Percentiles rank a stretch among this genome's conserved stretches.
Evolutionary conservation across 163 green algal species (phyloP).

Genomic region (Volvox carteri): DNA sequence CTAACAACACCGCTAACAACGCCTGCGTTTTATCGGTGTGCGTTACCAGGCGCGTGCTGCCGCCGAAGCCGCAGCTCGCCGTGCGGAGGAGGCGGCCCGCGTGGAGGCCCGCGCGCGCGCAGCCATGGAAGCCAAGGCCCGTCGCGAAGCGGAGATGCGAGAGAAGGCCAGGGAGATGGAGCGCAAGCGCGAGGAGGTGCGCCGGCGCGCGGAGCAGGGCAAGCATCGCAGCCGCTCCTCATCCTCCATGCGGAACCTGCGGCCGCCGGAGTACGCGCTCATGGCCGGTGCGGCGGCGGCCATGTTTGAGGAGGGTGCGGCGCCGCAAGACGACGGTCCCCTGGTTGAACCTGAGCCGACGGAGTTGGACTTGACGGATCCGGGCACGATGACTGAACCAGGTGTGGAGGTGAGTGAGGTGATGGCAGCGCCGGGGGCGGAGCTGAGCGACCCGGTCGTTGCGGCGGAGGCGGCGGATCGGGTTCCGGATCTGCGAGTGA

Average conservation of each 20-base stretch:
- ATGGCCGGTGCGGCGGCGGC: conserved; percentile 45
- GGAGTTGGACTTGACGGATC: neutral
- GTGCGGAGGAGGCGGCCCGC: conserved; percentile 34
- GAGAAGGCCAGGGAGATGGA: conserved; percentile 44
- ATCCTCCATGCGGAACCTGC: neutral
- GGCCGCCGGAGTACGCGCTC: neutral
- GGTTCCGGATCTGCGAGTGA: conserved; percentile 36
- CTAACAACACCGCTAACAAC: no score
- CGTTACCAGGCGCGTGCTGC: conserved; percentile 42
- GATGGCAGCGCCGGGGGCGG: neutral
- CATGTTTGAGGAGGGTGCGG: conserved; percentile 19
- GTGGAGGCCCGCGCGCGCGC: conserved; percentile 35
- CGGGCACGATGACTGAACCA: neutral
- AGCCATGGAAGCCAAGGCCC: conserved; percentile 27
- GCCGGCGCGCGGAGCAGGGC: conserved; percentile 7
- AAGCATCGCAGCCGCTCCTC: neutral
- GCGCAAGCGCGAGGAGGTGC: conserved; percentile 46
- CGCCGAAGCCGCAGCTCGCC: conserved; percentile 28
- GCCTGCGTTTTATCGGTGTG: no score
- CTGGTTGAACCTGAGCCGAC: conserved; percentile 26
- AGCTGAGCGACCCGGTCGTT: neutral
- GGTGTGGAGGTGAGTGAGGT: neutral
- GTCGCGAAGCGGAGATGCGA: conserved; percentile 34
- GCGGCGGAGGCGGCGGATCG: conserved; percentile 16
- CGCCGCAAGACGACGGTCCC: neutral